A percentile compares a stretch with the other conserved stretches of the same genome.
phyloP scores from a whole-genome alignment of 2,329 filamentous ascomycete species.

The Paraconiothyrium brasiliense region DNA sequence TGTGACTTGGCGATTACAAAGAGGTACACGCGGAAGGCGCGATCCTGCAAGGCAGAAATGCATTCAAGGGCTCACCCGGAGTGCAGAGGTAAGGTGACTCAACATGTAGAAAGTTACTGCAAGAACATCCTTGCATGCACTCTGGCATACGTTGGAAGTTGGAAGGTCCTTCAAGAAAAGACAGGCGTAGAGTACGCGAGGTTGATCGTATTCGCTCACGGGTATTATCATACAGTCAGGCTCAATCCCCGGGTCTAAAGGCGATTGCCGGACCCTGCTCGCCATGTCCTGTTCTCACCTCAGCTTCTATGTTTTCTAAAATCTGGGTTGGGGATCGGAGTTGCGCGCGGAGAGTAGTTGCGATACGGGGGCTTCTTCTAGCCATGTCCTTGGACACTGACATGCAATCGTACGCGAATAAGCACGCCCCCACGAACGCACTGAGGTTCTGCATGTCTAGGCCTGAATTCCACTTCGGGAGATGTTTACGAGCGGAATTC shows the following conservation, averaged over 20 bases:
- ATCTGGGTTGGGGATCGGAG: background rate
- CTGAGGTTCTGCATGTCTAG: background rate
- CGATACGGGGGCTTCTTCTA: background rate
- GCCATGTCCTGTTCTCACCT: background rate
- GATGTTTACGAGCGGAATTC: background rate
- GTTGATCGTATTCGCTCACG: background rate
- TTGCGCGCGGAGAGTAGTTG: background rate
- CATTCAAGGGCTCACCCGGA: background rate
- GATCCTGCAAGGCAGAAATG: slow-evolving; percentile 1
- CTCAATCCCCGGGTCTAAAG: background rate
- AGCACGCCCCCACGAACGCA: background rate
- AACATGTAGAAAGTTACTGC: background rate
- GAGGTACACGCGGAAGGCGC: background rate
- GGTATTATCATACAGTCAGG: background rate
- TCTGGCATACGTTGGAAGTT: background rate
- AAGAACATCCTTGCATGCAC: background rate
- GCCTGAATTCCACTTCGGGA: no score
- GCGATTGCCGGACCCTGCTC: background rate
- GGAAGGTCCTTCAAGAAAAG: background rate
- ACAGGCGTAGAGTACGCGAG: background rate
- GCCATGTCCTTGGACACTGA: background rate
- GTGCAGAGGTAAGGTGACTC: background rate
- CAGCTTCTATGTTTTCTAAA: background rate
- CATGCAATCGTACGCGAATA: background rate
- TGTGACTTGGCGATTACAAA: background rate